These are phyloP conservation scores for Teratosphaeria zuluensis DNA, from an alignment of 2,329 filamentous ascomycete species.

Conservation along the genomic window DNA sequence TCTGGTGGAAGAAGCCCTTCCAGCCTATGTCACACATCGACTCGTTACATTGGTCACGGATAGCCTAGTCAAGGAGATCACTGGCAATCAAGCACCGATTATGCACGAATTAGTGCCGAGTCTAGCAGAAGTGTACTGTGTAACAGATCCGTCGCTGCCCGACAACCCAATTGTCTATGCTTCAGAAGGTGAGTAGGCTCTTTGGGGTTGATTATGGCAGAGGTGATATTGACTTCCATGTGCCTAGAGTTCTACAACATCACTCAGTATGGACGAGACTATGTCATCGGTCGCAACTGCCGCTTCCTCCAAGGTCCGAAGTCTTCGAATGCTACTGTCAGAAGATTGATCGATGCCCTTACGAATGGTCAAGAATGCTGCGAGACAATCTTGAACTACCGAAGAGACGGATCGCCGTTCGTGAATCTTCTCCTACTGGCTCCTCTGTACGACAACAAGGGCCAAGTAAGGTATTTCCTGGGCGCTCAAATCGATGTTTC, in stretches of 20 bases:
- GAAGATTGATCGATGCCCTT: constrained; percentile 28
- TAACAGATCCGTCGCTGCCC: constrained; percentile 33
- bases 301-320: constrained; percentile 36
- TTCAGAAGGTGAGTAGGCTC: constrained; percentile 25
- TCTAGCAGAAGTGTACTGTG: constrained; percentile 37
- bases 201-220: not conserved
- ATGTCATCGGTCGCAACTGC: constrained; percentile 36
- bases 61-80: constrained; percentile 35
- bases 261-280: constrained; percentile 33
- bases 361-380: constrained; percentile 31
- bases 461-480: constrained; percentile 30
- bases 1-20: constrained; percentile 32
- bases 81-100: constrained; percentile 30
- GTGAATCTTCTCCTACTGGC: constrained; percentile 33
- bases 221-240: not conserved
- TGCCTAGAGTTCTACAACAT: constrained; percentile 33
- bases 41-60: constrained; percentile 33
- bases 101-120: constrained; percentile 33
- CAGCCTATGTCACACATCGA: constrained; percentile 33
- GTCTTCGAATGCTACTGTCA: constrained; percentile 25
- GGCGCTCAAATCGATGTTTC: constrained; percentile 33
- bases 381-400: constrained; percentile 36
- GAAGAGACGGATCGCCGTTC: constrained; percentile 31
- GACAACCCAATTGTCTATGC: constrained; percentile 40
- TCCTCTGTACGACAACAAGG: constrained; percentile 33